Conservation (phyloP, 441 rosid species). For the Erodium chrysanthum region DNA sequence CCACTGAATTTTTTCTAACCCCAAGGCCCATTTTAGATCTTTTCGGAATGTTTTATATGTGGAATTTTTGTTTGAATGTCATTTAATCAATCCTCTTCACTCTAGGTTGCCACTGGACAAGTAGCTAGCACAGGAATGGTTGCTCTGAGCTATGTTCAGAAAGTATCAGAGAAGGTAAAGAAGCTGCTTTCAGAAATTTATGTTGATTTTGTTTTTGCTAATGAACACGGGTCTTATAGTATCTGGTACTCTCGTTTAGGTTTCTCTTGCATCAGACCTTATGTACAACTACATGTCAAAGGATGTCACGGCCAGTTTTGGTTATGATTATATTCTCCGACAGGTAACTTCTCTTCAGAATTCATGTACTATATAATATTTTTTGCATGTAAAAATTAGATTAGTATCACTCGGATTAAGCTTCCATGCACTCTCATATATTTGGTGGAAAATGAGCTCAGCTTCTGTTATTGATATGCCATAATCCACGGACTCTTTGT, state of each 20-base stretch:
- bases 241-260: conserved; percentile 35
- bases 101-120: conserved; percentile 76
- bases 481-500: too few species aligned
- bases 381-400: neutral
- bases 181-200: neutral
- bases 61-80: neutral
- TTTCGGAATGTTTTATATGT: too few species aligned
- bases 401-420: neutral
- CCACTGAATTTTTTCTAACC: too few species aligned
- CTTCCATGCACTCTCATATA: neutral
- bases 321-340: conserved; percentile 90
- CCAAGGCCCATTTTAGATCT: too few species aligned
- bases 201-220: neutral
- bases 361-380: conserved; percentile 7
- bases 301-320: conserved; percentile 78
- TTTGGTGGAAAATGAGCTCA: neutral
- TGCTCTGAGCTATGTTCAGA: conserved; percentile 85
- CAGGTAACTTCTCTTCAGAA: conserved; percentile 40
- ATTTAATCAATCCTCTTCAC: neutral
- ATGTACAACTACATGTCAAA: conserved; percentile 74
- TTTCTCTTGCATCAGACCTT: conserved; percentile 78
- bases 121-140: conserved; percentile 88
- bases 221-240: conserved; percentile 9
- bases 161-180: conserved; percentile 84
- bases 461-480: too few species aligned